Evolutionary conservation across 1,139 yeast species (phyloP), one percentile per base, ranked within the genome.

Genomic region (Pneumocystis carinii): DNA sequence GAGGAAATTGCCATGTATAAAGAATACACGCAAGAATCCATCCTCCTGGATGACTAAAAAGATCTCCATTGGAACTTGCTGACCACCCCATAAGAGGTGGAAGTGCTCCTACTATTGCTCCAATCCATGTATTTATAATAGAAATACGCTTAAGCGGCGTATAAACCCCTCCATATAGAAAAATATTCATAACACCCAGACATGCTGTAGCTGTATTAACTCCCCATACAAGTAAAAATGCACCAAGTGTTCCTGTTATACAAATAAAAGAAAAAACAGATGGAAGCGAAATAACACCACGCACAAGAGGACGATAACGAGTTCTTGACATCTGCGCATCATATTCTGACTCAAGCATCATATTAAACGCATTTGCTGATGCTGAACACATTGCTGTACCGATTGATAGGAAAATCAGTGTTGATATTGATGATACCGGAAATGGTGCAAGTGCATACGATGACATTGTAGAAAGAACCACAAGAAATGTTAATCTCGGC

Each of bases 71-170:
- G 1, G 88, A 83, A 3, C 96, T 87, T 0, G 97, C 96, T 1
- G 96, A 96, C 98, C 98, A 92, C 1, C 99, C 99, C 99, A 92
- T 92, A 63, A 94, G 79, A 39, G 99, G 99, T 0, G 99, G 98
- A 57, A 92, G 87, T 0, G 97, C 97, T 3, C 99, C 99, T 2
- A 94, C 98, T 10, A 94, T 73, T 0, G 98, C 98, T 29, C 99
- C 99, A 1, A 92, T 94, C 99, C 99, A 92, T 0, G 99, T 92
- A 73, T 92, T 92, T 59, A 87, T 73, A 62, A 92, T 92, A 24
- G 89, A 84, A 67, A 79, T 82, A 64, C 99, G 80, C 72, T 92
- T 92, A 72, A 94, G 77, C 0, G 97, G 86, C 0, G 99, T 92
- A 75, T 92, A 92, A 0, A 86, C 75, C 86, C 97, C 90, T 0